Evolutionary conservation across 164 flowering plant genomes (phyloP), one percentile per base, ranked within the genome.

Genomic region (Liquidambar formosana): DNA sequence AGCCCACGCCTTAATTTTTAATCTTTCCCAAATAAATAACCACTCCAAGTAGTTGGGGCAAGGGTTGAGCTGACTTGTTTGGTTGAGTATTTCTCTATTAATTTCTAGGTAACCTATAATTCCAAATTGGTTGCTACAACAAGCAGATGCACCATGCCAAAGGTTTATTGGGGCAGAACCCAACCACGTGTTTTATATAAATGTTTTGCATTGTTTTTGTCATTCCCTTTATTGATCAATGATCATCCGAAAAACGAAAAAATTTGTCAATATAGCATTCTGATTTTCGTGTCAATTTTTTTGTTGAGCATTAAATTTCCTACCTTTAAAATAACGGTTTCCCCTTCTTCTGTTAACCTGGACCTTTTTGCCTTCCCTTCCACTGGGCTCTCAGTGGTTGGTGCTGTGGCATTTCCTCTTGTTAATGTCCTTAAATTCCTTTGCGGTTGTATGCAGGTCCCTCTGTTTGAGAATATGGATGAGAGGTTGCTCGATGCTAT

Each of bases 401-500:
- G 6, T 21, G 10, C 10, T n/a, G 11, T 61, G 38, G 13, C 22
- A 48, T 65, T 41, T 28, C 57, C 49, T 27, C 47, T 10, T 26
- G 18, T 21, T 41, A 48, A 5, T 38, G n/a, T 43, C 28, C 6
- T 13, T n/a, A 15, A 12, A 6, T 8, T 10, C 18, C 4, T 13
- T 11, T 67, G 23, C 45, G 26, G 57, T 44, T 22, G 11, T 60
- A 52, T 65, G 28, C 68, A 94, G 99, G 97, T 93, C 59, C 98
- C 98, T 66, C 74, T 96, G 23, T 96, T 96, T 84, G 96, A 90
- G 68, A 93, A 76, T 43, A 89, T 96, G 99, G 99, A 96, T 63
- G 99, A 96, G 76, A 83, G 98, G 57, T 70, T 93, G 78, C 94
- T 96, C 3, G 99, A 96, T 81, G 99, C 99, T 54, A 93, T 96